Percentiles rank a stretch among this genome's conserved stretches.
Evolutionary conservation across 2,329 filamentous ascomycete species (phyloP).

Genomic region (Neospermospora avenae): DNA sequence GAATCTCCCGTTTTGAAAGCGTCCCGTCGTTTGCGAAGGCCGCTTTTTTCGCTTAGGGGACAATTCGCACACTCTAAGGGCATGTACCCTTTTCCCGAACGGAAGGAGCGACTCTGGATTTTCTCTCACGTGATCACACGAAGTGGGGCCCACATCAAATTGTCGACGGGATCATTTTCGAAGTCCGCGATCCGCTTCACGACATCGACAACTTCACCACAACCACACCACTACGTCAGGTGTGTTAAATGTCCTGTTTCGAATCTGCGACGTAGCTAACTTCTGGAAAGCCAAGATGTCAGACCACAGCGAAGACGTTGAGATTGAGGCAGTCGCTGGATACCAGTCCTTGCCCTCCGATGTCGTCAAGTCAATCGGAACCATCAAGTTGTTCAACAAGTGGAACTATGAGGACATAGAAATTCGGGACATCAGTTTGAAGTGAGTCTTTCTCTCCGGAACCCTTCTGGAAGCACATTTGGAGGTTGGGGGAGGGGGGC

Average conservation of each 20-base stretch:
- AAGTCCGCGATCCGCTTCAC: neutral
- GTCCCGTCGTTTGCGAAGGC: too few species aligned
- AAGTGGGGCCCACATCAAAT: too few species aligned
- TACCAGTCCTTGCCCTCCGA: slow-evolving; percentile 90
- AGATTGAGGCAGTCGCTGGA: slow-evolving; percentile 75
- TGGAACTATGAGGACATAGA: slow-evolving; percentile 99
- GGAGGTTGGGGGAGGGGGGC: slow-evolving; percentile 24
- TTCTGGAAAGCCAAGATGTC: slow-evolving; percentile 69
- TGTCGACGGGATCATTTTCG: too few species aligned
- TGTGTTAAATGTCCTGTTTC: neutral
- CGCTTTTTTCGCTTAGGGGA: too few species aligned
- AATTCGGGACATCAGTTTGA: slow-evolving; percentile 99
- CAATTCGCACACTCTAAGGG: too few species aligned
- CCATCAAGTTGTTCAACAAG: slow-evolving; percentile 97
- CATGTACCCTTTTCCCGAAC: too few species aligned
- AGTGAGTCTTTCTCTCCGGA: slow-evolving; percentile 62
- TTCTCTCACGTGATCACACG: neutral
- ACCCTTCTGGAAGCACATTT: neutral
- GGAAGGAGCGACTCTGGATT: neutral
- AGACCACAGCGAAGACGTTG: slow-evolving; percentile 83
- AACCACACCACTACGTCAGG: neutral
- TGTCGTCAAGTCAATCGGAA: slow-evolving; percentile 82
- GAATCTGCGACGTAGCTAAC: neutral
- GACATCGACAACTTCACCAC: neutral
- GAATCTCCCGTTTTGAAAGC: neutral